These are phyloP conservation scores for Reutealis trisperma DNA, from an alignment of 345 rosid species.

Conservation along the genomic window DNA sequence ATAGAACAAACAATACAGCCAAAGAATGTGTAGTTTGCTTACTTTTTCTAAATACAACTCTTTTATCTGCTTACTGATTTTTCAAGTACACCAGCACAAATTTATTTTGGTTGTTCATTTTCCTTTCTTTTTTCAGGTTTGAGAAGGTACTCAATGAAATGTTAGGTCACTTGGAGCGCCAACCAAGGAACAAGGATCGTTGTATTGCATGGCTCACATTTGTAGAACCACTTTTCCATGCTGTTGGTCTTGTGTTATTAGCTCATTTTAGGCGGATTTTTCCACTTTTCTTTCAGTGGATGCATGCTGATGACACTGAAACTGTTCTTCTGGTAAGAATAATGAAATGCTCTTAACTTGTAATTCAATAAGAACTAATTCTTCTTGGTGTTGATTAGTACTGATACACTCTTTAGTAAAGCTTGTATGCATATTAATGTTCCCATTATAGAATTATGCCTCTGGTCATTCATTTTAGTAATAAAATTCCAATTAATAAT, in stretches of 20 bases:
- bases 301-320: slow-evolving; percentile 83
- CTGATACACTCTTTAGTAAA: background rate
- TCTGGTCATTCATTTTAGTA: background rate
- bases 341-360: background rate
- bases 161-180: slow-evolving; percentile 86
- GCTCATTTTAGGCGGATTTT: slow-evolving; percentile 78
- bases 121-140: slow-evolving; percentile 42
- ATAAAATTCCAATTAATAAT: background rate
- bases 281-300: slow-evolving; percentile 81
- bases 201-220: slow-evolving; percentile 65
- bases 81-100: background rate
- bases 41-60: background rate
- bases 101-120: background rate
- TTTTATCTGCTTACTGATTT: background rate
- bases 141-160: slow-evolving; percentile 77
- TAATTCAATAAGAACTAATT: background rate
- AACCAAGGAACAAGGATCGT: slow-evolving; percentile 70
- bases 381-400: background rate
- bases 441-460: background rate
- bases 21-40: background rate
- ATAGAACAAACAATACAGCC: background rate
- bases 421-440: background rate
- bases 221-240: slow-evolving; percentile 63
- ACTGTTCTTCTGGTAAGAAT: slow-evolving; percentile 69
- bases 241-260: slow-evolving; percentile 65